Evolutionary conservation across 2,329 filamentous ascomycete species (phyloP).

Genomic region (Penicillium fuscoglaucum): DNA sequence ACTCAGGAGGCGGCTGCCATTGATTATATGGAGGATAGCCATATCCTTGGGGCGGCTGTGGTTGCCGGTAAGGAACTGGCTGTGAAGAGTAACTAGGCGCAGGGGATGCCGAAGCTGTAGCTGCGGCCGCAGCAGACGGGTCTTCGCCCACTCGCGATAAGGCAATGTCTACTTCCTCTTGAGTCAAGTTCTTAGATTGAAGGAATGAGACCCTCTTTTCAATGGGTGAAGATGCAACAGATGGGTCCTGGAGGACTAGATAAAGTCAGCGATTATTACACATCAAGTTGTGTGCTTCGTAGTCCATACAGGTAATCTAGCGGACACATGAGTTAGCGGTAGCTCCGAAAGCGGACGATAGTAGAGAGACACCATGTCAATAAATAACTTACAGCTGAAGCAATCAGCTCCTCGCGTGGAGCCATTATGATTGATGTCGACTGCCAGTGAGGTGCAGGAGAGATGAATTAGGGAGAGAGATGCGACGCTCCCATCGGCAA

Average conservation of each 20-base stretch:
- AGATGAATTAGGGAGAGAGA: conserved; percentile 18
- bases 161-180: conserved; percentile 88
- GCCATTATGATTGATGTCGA: conserved; percentile 64
- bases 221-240: conserved; percentile 81
- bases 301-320: conserved; percentile 54
- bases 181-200: conserved; percentile 93
- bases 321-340: conserved; percentile 27
- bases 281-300: conserved; percentile 1
- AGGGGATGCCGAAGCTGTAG: conserved; percentile 49
- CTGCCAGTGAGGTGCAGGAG: conserved; percentile 12
- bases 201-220: conserved; percentile 92
- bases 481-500: conserved; percentile 27
- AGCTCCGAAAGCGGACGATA: conserved; percentile 27
- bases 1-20: conserved; percentile 58
- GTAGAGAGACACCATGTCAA: conserved; percentile 16
- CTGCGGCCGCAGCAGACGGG: conserved; percentile 47
- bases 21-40: conserved; percentile 54
- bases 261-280: conserved; percentile 19
- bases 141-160: conserved; percentile 72
- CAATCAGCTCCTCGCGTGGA: conserved; percentile 81
- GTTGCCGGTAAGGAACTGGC: conserved; percentile 41
- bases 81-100: conserved; percentile 51
- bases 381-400: conserved; percentile 66
- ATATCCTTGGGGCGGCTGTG: conserved; percentile 47
- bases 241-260: conserved; percentile 88